Evolutionary conservation across 352 stramenopile genomes (phyloP), one percentile per base, ranked within the genome.

Genomic region (Lagenidium giganteum): DNA sequence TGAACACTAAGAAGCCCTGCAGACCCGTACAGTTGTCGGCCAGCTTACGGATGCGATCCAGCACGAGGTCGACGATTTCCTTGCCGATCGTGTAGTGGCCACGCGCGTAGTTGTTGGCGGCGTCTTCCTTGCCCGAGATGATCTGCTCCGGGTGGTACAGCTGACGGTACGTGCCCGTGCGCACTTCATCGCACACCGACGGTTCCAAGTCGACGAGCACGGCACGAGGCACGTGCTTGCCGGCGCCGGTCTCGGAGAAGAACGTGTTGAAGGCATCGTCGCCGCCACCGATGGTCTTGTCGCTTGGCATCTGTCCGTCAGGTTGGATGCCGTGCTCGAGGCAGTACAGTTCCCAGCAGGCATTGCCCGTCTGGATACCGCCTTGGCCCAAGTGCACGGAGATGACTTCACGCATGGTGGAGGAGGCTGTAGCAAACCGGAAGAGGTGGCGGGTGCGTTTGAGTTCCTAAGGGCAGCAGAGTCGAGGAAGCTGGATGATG

Each of bases 81-180:
- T 98, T 96, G 41, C 88, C 78, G 54, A 93, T 93, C 37, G 80
- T 95, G 64, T 94, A 95, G 73, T 98, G 92, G 47, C 94, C 94
- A 65, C 91, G 91, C 39, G 94, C 94, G 36, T 86, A 88, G 55
- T 90, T 95, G 66, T 95, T 95, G 17, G 81, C 83, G 0, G 93
- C 93, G 62, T 97, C 94, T 63, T 98, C 95, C 76, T 99, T 98
- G 64, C 96, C 96, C 34, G 83, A 96, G 63, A 99, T 98, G 64
- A 99, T 97, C 68, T 99, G 94, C 57, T 99, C 96, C 5, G 96
- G 96, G 64, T 98, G 95, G 73, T 98, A 99, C 29, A 99, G 66
- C 57, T 98, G 86, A 49, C 89, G 71, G 80, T 98, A 99, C 7
- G 90, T 95, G 52, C 95, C 95, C 25, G 79, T 89, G 53, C 95